Conservation (phyloP, 2,329 filamentous ascomycete genomes). For the Amauroascus niger region DNA sequence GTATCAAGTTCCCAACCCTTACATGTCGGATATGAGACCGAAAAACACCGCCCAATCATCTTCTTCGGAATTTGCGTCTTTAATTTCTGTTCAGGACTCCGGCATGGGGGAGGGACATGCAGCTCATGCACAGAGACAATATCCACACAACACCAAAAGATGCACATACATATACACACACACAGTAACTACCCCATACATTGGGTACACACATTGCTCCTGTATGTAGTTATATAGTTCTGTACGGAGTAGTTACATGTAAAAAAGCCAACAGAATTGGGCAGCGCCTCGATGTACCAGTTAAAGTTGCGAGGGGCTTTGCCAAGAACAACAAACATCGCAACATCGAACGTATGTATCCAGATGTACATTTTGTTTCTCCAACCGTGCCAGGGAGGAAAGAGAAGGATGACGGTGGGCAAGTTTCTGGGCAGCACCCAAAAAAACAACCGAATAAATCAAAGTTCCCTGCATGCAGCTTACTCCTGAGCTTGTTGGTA, state of each 20-base stretch:
- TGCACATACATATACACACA: neutral
- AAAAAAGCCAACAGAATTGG: neutral
- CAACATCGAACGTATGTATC: too few species aligned
- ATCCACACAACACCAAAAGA: neutral
- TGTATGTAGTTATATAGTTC: too few species aligned
- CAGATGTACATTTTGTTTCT: neutral
- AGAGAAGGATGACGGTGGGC: too few species aligned
- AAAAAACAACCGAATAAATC: too few species aligned
- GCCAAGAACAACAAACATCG: too few species aligned
- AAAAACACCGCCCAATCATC: slow-evolving; percentile 5
- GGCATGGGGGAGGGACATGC: neutral
- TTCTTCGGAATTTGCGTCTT: neutral
- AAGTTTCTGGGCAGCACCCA: too few species aligned
- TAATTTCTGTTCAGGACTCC: slow-evolving; percentile 7
- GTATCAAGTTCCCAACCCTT: slow-evolving; percentile 6
- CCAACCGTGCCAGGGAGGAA: neutral
- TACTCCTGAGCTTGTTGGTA: too few species aligned
- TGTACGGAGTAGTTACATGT: neutral
- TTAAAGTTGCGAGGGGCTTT: slow-evolving; percentile 1
- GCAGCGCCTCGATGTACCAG: neutral
- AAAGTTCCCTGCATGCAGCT: neutral
- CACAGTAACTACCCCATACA: neutral
- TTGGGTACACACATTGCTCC: too few species aligned
- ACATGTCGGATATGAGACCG: slow-evolving; percentile 8
- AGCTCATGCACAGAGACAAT: neutral